phyloP scores from a whole-genome alignment of 306 rosid genomes.

The Citrullus mucosospermus region DNA sequence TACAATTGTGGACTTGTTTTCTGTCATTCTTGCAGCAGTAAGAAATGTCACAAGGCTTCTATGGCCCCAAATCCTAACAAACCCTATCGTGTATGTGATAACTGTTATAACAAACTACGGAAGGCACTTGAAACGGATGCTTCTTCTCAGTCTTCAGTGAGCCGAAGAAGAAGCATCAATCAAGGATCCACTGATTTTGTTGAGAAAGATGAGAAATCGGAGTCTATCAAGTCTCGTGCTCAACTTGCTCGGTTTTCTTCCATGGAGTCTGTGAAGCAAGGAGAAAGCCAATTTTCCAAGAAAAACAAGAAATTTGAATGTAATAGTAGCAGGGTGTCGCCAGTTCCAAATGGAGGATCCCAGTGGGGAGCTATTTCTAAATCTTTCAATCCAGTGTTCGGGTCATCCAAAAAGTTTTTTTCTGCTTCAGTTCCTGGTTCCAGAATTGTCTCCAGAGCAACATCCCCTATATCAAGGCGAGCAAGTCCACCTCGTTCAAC shows the following conservation, averaged over 20 bases:
- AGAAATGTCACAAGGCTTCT: constrained; percentile 89
- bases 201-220: constrained; percentile 79
- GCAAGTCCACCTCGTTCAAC: constrained; percentile 99
- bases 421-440: constrained; percentile 99
- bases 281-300: constrained; percentile 75
- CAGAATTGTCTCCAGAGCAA: constrained; percentile 95
- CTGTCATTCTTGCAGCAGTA: constrained; percentile 97
- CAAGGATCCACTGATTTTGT: constrained; percentile 55
- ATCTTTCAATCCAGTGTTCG: constrained; percentile 93
- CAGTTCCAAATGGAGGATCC: constrained; percentile 85
- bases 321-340: constrained; percentile 92
- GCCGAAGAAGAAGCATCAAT: constrained; percentile 86
- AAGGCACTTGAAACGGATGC: constrained; percentile 64
- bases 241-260: constrained; percentile 70
- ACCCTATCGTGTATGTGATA: constrained; percentile 98
- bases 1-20: constrained; percentile 95
- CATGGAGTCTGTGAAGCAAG: constrained; percentile 80
- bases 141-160: constrained; percentile 69
- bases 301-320: constrained; percentile 89
- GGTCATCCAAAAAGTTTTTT: constrained; percentile 94
- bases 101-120: constrained; percentile 72
- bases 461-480: constrained; percentile 96
- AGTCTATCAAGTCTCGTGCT: constrained; percentile 55
- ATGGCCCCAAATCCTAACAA: constrained; percentile 99
- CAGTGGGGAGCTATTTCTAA: constrained; percentile 97